Evolutionary conservation across 768 basidiomycete genomes (phyloP), one percentile per base, ranked within the genome.

Genomic region (Saitozyma sp.): DNA sequence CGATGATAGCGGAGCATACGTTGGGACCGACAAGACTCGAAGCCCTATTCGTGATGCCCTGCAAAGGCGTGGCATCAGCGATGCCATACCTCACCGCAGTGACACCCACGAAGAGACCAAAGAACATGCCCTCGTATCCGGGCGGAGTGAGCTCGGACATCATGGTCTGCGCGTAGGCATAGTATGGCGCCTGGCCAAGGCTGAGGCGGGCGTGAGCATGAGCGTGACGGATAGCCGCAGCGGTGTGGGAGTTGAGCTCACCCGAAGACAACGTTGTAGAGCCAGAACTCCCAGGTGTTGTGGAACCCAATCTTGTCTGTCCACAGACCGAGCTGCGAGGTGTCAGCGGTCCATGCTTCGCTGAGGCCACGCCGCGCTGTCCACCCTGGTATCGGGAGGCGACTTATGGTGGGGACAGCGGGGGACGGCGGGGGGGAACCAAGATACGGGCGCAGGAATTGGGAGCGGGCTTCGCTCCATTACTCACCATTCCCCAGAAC

Each of bases 21-120:
- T 89, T 91, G 0, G 90, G 90, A 0, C 90, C 91, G 50, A 92
- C 86, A 85, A 91, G 89, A 2, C 87, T 89, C n/a, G 89, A 90
- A 0, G 89, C 89, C 10, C 89, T 85, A 76, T 90, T 90, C 3
- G 88, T 87, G 66, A 89, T 85, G 19, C 87, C 87, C 70, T 88
- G 29, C 88, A 1, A 89, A 78, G n/a, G 87, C 86, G 73, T 89
- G 89, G 1, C 13, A 8, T 38, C 54, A 55, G 14, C 29, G 2
- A 9, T 40, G 9, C 9, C 2, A 5, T 38, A 19, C 20, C 9
- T 40, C 13, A 8, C 3, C 20, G 8, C n/a, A 42, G 19, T 29
- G 50, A 19, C 40, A 58, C n/a, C 41, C 61, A 64, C 29, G 17
- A 39, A 58, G n/a, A 51, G 17, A n/a, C 54, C 46, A 37, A 45